Percentiles rank a stretch among this genome's conserved stretches.
These are phyloP conservation scores for Russula sp. DNA, from an alignment of 768 basidiomycete genomes.

Conservation along the genomic window DNA sequence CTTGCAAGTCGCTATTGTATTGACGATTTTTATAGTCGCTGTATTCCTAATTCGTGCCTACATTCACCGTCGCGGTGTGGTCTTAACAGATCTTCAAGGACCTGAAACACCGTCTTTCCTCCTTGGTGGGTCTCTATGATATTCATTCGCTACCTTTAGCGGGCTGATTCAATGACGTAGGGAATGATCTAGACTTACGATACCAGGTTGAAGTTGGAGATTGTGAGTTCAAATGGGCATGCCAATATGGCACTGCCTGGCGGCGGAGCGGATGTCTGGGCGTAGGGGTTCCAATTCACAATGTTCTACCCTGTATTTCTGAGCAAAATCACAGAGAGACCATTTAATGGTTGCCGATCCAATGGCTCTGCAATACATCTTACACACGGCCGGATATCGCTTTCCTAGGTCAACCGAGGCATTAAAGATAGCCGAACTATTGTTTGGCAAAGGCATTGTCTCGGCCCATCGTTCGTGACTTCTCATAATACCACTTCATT, in stretches of 20 bases:
- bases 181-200: not conserved
- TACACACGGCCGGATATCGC: conserved; percentile 26
- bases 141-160: conserved; percentile 19
- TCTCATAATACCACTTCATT: no score
- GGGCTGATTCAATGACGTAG: not conserved
- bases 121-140: not conserved
- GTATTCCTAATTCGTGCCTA: not conserved
- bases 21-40: not conserved
- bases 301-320: not conserved
- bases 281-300: conserved; percentile 12
- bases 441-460: conserved; percentile 21
- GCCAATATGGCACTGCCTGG: conserved; percentile 23
- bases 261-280: conserved; percentile 20
- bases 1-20: not conserved
- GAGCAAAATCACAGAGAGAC: conserved; percentile 12
- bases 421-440: conserved; percentile 10
- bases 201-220: conserved; percentile 21
- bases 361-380: conserved; percentile 26
- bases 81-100: not conserved
- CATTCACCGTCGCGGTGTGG: not conserved
- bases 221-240: conserved; percentile 17
- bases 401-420: conserved; percentile 14
- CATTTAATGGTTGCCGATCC: not conserved
- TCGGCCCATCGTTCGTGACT: conserved; percentile 19
- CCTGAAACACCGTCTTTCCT: not conserved